Base-by-base conservation (phyloP, 345 rosid genomes). In the Arabidopsis suecica region DNA sequence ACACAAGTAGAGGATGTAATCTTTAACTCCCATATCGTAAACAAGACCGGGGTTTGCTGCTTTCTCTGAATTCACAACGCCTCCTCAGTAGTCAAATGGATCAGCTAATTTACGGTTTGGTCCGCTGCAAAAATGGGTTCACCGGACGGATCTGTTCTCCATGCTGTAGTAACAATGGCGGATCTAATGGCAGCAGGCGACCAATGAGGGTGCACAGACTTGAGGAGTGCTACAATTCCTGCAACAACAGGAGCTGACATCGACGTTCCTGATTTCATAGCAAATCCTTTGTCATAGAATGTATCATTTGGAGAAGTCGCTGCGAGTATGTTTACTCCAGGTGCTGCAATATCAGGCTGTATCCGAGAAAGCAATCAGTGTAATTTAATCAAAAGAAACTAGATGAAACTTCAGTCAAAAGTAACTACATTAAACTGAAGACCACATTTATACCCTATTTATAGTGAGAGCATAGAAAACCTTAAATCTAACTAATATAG, bases 271-370 rank as follows among this genome's bases (percentile, higher is more conserved):
- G 89, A 84, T 2, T 76, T 55, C 67, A 87, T 50, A 25, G 58
- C 7, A 23, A 71, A 84, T 37, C 53, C 78, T 37, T 57, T 36
- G 65, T 59, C 64, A 16, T 65, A 22, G 55, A 64, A 65, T 37
- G 77, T 34, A 25, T 42, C 72, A 9, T 57, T 53, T 9, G 82
- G 75, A 12, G 72, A 65, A 45, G 62, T 69, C 0, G 82, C 82
- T 6, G 97, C 97, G 37, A 88, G 80, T 69, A 90, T 88, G 71
- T 87, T 86, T 66, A 80, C 89, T 61, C 90, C 92, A 1, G 93
- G 97, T 48, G 93, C 97, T 72, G 89, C 77, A 51, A 87, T 78
- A 61, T 91, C 97, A 10, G 97, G 97, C 93, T 88, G 81, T 41
- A 55, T 50, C 3, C 11, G 0, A 38, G 11, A 16, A 58, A 11